Conservation (phyloP, 2,329 filamentous ascomycete species). For the Cryoendolithus antarcticus region DNA sequence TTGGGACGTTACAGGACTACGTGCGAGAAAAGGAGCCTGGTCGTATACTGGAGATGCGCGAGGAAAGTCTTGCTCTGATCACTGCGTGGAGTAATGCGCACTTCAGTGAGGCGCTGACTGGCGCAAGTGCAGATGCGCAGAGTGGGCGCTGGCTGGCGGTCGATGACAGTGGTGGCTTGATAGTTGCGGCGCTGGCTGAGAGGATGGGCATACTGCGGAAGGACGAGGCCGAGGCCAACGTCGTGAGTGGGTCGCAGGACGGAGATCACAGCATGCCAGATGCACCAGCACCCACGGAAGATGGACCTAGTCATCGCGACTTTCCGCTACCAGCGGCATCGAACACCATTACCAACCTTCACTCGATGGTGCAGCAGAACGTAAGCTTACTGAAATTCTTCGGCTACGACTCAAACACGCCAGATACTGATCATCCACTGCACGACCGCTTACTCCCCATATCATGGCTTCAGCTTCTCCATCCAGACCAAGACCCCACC, state of each 20-base stretch:
- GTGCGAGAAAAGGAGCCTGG: conserved; percentile 66
- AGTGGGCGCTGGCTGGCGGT: conserved; percentile 66
- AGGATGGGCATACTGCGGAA: conserved; percentile 65
- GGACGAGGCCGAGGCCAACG: conserved; percentile 10
- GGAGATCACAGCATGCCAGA: conserved; percentile 21
- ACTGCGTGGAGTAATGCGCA: conserved; percentile 87
- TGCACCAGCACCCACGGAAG: conserved; percentile 2
- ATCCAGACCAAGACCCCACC: conserved; percentile 60
- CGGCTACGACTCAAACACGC: conserved; percentile 62
- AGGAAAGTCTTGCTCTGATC: conserved; percentile 69
- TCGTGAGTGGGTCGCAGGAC: too few relatives aligned
- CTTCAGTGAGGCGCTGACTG: conserved; percentile 36
- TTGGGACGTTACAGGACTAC: conserved; percentile 62
- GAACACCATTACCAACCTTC: conserved; percentile 71
- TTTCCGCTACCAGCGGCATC: conserved; percentile 51
- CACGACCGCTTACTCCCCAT: conserved; percentile 68
- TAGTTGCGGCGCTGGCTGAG: conserved; percentile 76
- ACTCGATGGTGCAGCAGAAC: conserved; percentile 76
- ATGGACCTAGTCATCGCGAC: conserved; percentile 16
- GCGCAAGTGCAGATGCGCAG: conserved; percentile 11
- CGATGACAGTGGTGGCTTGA: conserved; percentile 73
- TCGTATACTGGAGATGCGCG: conserved; percentile 74
- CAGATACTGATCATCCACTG: conserved; percentile 57
- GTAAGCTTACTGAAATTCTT: conserved; percentile 82
- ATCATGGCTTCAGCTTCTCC: conserved; percentile 86